Evolutionary conservation across 2,329 filamentous ascomycete species (phyloP).

Genomic region (Exophiala xenobiotica): DNA sequence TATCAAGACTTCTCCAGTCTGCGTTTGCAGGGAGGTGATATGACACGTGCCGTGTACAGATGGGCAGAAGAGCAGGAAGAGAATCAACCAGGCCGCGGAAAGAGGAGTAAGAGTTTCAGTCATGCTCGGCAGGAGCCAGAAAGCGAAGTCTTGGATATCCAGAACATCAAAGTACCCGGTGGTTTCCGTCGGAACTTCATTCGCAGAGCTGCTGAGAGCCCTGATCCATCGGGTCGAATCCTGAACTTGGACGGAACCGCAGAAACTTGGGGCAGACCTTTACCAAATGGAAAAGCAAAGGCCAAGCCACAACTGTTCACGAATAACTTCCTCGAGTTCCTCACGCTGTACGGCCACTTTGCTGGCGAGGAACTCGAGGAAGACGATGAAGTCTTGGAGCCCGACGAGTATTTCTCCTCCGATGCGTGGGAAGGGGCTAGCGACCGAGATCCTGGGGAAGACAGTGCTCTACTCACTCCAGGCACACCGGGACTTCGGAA

Average conservation of each 20-base stretch:
- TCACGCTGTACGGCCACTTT: constrained; percentile 95
- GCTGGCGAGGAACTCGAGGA: constrained; percentile 96
- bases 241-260: constrained; percentile 38
- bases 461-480: constrained; percentile 73
- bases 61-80: constrained; percentile 89
- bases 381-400: constrained; percentile 83
- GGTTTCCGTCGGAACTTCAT: constrained; percentile 91
- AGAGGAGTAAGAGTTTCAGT: constrained; percentile 86
- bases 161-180: constrained; percentile 86
- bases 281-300: constrained; percentile 35
- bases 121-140: constrained; percentile 74
- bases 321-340: constrained; percentile 90
- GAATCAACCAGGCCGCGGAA: constrained; percentile 56
- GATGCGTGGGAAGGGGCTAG: constrained; percentile 63
- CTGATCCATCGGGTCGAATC: constrained; percentile 48
- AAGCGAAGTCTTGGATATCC: constrained; percentile 78
- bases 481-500: constrained; percentile 68
- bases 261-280: constrained; percentile 33
- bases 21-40: constrained; percentile 87
- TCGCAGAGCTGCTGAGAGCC: constrained; percentile 69
- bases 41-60: constrained; percentile 91
- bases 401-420: constrained; percentile 89
- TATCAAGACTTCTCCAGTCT: constrained; percentile 91
- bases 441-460: constrained; percentile 79
- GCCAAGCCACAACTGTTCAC: constrained; percentile 69